Base-by-base conservation (phyloP, 2,329 filamentous ascomycete genomes). In the Aspergillus texensis region DNA sequence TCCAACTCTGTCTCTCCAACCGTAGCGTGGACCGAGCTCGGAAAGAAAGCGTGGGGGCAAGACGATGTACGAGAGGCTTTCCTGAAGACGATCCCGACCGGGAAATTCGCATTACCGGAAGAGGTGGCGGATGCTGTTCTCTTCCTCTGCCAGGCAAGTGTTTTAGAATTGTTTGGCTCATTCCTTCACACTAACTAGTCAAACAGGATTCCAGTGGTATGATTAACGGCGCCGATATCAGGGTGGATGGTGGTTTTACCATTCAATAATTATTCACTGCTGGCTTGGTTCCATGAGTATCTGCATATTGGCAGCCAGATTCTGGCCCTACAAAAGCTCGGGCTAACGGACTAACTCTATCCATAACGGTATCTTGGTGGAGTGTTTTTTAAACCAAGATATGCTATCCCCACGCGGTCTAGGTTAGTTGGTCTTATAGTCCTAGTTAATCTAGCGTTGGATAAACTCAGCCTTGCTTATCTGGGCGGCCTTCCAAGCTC, bases 1-100 rank as follows among this genome's bases (percentile, higher is more conserved):
- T 71, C 80, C 5, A 84, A 84, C 63, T 79, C 75, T 4, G 78
- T 84, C 3, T 78, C 75, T 14, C 82, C 81, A 14, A 82, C 80
- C 5, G 79, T 82, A 14, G 80, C 80, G 3, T 81, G 79, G 80
- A 84, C 82, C 11, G 77, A 72, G 8, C 67, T 84, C 36, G 81
- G 81, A 4, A 77, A 78, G 67, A 80, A 79, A 65, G 78, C 78
- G 6, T 80, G 78, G 78, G 77, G 77, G 1, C 75, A 77, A 41
- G 66, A 72, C 2, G 62, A 63, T 10, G 77, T 79, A 43, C 66
- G 74, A 36, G 73, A 78, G 58, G 74, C 74, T 0, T 78, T 79
- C 59, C 65, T 80, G 53, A 70, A 72, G 55, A 72, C 66, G 52
- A 78, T 80, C n/a, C 78, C 78, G 3, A 77, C 74, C 0, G 78